Evolutionary conservation across 1,139 yeast genomes (phyloP), one percentile per base, ranked within the genome.

Genomic region (Saccharomyces pastorianus): DNA sequence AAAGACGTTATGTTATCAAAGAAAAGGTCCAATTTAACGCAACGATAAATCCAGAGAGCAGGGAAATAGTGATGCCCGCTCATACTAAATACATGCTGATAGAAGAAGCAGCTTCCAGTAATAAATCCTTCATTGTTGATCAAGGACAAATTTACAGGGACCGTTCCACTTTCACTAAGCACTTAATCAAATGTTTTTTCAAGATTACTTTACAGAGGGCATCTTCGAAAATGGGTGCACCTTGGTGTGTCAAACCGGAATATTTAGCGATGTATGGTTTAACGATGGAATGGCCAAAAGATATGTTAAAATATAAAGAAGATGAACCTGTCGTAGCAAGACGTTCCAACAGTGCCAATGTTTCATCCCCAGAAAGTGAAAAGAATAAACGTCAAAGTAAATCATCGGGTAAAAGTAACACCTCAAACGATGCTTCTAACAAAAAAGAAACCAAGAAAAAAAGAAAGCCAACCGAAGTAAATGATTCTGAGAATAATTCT

Each of bases 201-300:
- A 91, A 91, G 65, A 79, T 90, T 62, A 83, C 96, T 5, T 82
- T 93, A 62, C 78, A 88, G 3, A 80, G 96, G 61, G 71, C 71
- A 6, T 88, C 93, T 4, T 80, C 85, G 56, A 87, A 87, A 76
- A 78, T 85, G 48, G 97, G 98, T 1, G 95, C 98, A 2, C 98
- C 99, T 1, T 93, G 98, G 98, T 84, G 93, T 20, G 95, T 93
- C n/a, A 87, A 86, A 67, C 83, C 81, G 34, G 83, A 84, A 61
- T 89, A 82, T 67, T 51, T 69, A 38, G 61, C 65, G 32, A 67
- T 68, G 64, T 69, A 69, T 53, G 87, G 70, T 2, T 55, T 69
- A n/a, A 61, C 65, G 1, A 60, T 64, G 64, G 70, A 64, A 6
- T 69, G 72, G 72, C 72, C 72, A 6, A 51, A 51, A 4, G 66